phyloP scores from a whole-genome alignment of 2,329 filamentous ascomycete genomes.

The Aspergillus tamarii region DNA sequence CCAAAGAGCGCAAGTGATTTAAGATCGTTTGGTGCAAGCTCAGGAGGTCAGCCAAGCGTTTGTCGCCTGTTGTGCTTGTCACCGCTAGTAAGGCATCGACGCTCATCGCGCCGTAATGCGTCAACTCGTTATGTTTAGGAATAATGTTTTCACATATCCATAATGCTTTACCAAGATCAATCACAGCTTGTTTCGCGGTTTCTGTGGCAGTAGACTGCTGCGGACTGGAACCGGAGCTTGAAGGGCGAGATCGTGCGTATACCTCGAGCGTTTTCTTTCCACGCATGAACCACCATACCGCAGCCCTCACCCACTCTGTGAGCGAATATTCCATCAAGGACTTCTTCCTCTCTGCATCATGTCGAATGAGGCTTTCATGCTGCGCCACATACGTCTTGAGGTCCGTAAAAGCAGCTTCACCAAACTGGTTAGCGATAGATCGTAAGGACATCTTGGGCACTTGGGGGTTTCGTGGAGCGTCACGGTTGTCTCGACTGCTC shows the following conservation, averaged over 20 bases:
- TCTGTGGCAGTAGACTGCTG: constrained; percentile 43
- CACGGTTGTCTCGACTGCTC: constrained; percentile 19
- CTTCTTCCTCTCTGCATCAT: constrained; percentile 75
- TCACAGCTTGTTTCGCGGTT: constrained; percentile 72
- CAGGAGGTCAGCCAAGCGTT: constrained; percentile 49
- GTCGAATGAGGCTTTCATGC: constrained; percentile 73
- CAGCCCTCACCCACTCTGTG: constrained; percentile 70
- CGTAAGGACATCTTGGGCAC: constrained; percentile 40
- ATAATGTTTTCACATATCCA: constrained; percentile 67
- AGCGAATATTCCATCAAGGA: constrained; percentile 66
- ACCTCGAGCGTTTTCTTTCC: constrained; percentile 76
- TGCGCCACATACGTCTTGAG: constrained; percentile 74
- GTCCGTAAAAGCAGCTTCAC: constrained; percentile 67
- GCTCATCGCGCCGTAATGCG: constrained; percentile 42
- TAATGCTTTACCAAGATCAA: constrained; percentile 81
- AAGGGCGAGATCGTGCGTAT: constrained; percentile 67
- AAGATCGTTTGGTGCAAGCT: constrained; percentile 59
- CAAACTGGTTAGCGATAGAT: constrained; percentile 48
- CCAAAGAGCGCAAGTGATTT: constrained; percentile 71
- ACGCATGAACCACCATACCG: constrained; percentile 87
- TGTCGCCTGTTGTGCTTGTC: constrained; percentile 49
- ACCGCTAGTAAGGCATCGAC: constrained; percentile 45
- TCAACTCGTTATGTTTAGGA: constrained; percentile 43
- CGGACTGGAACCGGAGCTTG: constrained; percentile 55
- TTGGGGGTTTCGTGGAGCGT: constrained; percentile 25